Evolutionary conservation across 176 grass and related monocot genomes (phyloP), one percentile per base, ranked within the genome.

Genomic region (Puccinellia tenuiflora): DNA sequence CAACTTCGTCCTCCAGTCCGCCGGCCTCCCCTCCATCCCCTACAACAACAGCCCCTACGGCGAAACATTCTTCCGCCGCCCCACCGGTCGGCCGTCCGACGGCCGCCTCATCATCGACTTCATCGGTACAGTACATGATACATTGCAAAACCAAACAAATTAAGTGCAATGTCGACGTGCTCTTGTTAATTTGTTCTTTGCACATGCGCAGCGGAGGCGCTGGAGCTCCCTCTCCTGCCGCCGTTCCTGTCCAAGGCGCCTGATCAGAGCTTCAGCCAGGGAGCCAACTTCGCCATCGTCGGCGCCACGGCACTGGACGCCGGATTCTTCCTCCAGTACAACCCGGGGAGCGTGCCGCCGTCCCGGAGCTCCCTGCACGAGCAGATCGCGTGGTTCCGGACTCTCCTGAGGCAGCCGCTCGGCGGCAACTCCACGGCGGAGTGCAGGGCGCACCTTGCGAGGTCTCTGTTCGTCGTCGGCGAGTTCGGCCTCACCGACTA

Each of bases 41-140:
- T 93, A 88, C 63, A 90, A 91, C 75, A 61, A 84, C 61, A 72
- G 66, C 9, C 92, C 92, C 21, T 94, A 94, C 72, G 92, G 88
- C 9, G 81, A 88, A 14, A 94, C 92, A 16, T 91, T 84, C 83
- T 94, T 94, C 22, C 25, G 57, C 25, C 53, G 55, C 55, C 73
- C 92, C 47, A 94, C 92, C 4, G 92, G 92, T 14, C 90, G 90
- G 18, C 77, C 82, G 13, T 95, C 82, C n/a, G 76, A 95, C 34
- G 93, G 93, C 42, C 88, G 90, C 75, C 79, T 96, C n/a, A 34
- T 92, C 73, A 75, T 96, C 70, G 90, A 96, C 78, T 96, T 96
- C 72, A 79, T 96, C 30, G 85, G 88, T 95, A 88, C 29, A 7
- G 38, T 51, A 15, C 66, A 14, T 38, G 11, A 3, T 63, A 30